Percentiles rank a stretch among this genome's conserved stretches.
phyloP scores from a whole-genome alignment of 2,329 filamentous ascomycete genomes.

The Decorospora gaudefroyi region DNA sequence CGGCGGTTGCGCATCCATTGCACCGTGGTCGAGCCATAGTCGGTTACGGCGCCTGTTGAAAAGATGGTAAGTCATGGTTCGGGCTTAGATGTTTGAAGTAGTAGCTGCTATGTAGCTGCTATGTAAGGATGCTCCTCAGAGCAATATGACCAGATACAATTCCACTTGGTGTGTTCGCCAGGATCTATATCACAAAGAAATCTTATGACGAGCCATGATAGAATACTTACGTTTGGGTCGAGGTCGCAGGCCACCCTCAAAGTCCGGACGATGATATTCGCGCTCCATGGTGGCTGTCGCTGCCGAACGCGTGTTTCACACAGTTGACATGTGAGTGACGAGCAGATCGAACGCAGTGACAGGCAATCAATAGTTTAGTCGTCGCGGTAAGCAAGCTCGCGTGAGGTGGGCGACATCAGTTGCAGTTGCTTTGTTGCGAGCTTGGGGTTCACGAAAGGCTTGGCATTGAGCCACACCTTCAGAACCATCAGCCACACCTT shows the following conservation, averaged over 20 bases:
- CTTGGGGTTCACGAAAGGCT: conserved; percentile 5
- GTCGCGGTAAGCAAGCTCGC: conserved; percentile 8
- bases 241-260: conserved; percentile 41
- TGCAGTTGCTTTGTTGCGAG: conserved; percentile 13
- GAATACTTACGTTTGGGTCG: conserved; percentile 44
- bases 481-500: conserved; percentile 12
- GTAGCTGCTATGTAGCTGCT: too few relatives aligned
- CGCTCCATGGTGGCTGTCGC: conserved; percentile 39
- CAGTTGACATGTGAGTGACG: conserved; percentile 9
- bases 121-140: too few relatives aligned
- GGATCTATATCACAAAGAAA: too few relatives aligned
- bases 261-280: conserved; percentile 44
- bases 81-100: background rate
- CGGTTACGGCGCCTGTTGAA: conserved; percentile 79
- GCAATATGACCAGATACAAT: too few relatives aligned
- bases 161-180: too few relatives aligned
- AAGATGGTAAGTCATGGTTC: conserved; percentile 7
- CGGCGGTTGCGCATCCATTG: conserved; percentile 88
- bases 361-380: background rate
- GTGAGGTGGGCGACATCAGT: too few relatives aligned
- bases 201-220: too few relatives aligned
- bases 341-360: background rate
- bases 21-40: conserved; percentile 86
- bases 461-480: conserved; percentile 8
- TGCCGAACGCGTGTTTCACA: conserved; percentile 6